These are phyloP conservation scores for Vanrija pseudolonga DNA, from an alignment of 1,284 basidiomycete species.

Conservation along the genomic window DNA sequence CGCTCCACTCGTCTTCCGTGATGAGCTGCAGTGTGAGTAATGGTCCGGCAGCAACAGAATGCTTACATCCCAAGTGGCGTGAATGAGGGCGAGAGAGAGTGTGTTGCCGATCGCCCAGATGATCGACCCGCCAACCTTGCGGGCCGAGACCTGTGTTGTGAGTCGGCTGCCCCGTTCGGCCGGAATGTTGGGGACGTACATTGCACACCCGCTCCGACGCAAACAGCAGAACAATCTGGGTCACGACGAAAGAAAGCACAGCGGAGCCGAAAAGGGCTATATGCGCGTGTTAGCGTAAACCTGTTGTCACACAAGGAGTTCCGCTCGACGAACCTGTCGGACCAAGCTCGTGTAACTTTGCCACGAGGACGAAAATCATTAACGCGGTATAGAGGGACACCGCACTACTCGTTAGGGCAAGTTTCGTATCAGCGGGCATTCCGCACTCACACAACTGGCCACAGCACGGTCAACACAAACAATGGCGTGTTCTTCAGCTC, in stretches of 20 bases:
- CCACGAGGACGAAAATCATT: conserved; percentile 72
- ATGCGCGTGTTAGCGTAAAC: too few species aligned
- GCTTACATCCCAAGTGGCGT: conserved; percentile 73
- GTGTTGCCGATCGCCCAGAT: conserved; percentile 64
- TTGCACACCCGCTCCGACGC: conserved; percentile 69
- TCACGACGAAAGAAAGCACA: conserved; percentile 64
- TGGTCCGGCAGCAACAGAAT: too few species aligned
- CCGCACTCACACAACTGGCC: conserved; percentile 68
- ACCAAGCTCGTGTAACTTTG: conserved; percentile 64
- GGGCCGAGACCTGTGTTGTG: conserved; percentile 56
- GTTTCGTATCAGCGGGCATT: background rate
- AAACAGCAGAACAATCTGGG: conserved; percentile 73
- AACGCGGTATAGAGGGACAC: conserved; percentile 62
- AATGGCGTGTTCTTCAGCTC: conserved; percentile 63
- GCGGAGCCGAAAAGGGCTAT: conserved; percentile 61
- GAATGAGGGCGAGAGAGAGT: conserved; percentile 63
- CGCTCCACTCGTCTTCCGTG: conserved; percentile 42
- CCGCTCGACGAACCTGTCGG: conserved; percentile 53
- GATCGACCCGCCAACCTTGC: conserved; percentile 74
- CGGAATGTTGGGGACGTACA: conserved; percentile 53
- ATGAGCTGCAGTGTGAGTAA: conserved; percentile 24
- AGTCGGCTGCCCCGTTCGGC: background rate
- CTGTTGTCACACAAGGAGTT: background rate
- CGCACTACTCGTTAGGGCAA: conserved; percentile 52
- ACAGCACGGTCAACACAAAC: conserved; percentile 74